phyloP scores from a whole-genome alignment of 768 basidiomycete genomes.

The Tricholoma hemisulphureum region DNA sequence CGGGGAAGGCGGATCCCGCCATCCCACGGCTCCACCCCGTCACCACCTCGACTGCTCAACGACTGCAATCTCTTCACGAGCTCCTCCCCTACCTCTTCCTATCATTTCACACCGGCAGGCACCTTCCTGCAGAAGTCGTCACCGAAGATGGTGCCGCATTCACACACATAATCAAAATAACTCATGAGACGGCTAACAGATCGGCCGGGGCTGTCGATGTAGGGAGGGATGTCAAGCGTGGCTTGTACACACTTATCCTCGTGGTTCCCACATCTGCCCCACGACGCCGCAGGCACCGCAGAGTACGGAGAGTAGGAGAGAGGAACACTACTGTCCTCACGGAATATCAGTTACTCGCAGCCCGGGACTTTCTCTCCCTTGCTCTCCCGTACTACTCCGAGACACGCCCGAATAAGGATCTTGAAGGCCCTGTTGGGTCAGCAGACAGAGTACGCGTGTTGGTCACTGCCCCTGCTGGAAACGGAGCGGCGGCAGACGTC shows the following conservation, averaged over 20 bases:
- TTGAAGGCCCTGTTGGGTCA: background rate
- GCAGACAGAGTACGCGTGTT: constrained; percentile 18
- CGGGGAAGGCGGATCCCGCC: background rate
- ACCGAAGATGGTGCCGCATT: constrained; percentile 17
- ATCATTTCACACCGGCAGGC: constrained; percentile 14
- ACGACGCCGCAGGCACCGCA: background rate
- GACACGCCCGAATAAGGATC: constrained; percentile 12
- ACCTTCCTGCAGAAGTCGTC: constrained; percentile 14
- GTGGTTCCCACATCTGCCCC: constrained; percentile 6
- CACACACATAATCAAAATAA: constrained; percentile 26
- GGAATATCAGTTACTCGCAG: constrained; percentile 35
- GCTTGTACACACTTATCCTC: constrained; percentile 15
- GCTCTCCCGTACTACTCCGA: constrained; percentile 34
- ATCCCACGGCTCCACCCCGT: constrained; percentile 15
- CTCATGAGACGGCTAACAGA: background rate
- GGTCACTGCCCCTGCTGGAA: constrained; percentile 20
- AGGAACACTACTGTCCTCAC: constrained; percentile 22
- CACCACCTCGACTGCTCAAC: constrained; percentile 6
- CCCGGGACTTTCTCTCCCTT: constrained; percentile 43
- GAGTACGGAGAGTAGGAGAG: background rate
- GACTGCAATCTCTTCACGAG: constrained; percentile 17
- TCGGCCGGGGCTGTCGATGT: constrained; percentile 8
- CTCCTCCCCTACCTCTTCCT: constrained; percentile 23
- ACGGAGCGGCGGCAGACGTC: constrained; percentile 19
- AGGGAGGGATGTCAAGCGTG: constrained; percentile 12